These are phyloP conservation scores for Sporothrix phasma DNA, from an alignment of 2,329 filamentous ascomycete species.

Conservation along the genomic window DNA sequence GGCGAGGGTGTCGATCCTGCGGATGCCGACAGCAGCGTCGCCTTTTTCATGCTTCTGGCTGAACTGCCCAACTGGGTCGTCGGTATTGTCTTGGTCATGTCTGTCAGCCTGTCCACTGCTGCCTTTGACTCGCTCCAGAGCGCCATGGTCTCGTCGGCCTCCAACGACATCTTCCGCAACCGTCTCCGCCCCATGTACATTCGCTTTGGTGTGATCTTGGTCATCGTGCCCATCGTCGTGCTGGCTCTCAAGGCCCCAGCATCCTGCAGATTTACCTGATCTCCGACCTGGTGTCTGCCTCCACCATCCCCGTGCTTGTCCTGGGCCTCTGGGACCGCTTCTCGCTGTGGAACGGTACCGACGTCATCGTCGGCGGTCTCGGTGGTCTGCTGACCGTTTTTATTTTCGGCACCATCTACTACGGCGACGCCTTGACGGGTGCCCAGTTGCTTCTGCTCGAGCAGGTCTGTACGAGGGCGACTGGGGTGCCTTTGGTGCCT, in stretches of 20 bases:
- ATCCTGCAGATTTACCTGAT: conserved; percentile 78
- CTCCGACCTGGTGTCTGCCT: conserved; percentile 67
- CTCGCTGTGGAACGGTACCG: conserved; percentile 71
- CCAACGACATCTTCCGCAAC: conserved; percentile 79
- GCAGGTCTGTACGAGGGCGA: conserved; percentile 62
- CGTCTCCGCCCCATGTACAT: conserved; percentile 66
- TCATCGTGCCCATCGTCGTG: conserved; percentile 66
- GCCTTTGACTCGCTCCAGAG: conserved; percentile 74
- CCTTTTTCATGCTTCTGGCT: conserved; percentile 66
- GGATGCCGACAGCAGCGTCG: conserved; percentile 49
- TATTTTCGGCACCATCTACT: conserved; percentile 72
- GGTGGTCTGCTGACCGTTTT: conserved; percentile 73
- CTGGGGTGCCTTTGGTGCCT: conserved; percentile 76
- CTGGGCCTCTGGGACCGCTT: conserved; percentile 56
- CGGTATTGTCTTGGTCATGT: conserved; percentile 72
- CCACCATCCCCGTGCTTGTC: conserved; percentile 63
- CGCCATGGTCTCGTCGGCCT: conserved; percentile 70
- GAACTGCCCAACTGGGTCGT: conserved; percentile 72
- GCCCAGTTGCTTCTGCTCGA: conserved; percentile 61
- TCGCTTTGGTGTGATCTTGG: conserved; percentile 54
- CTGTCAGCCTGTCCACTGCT: conserved; percentile 63
- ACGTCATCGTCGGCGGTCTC: conserved; percentile 67
- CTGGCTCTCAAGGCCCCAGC: conserved; percentile 61
- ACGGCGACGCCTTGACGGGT: conserved; percentile 53
- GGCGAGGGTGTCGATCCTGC: conserved; percentile 37